Evolutionary conservation across 2,329 filamentous ascomycete genomes (phyloP), one percentile per base, ranked within the genome.

Genomic region (Stemphylium vesicarium): DNA sequence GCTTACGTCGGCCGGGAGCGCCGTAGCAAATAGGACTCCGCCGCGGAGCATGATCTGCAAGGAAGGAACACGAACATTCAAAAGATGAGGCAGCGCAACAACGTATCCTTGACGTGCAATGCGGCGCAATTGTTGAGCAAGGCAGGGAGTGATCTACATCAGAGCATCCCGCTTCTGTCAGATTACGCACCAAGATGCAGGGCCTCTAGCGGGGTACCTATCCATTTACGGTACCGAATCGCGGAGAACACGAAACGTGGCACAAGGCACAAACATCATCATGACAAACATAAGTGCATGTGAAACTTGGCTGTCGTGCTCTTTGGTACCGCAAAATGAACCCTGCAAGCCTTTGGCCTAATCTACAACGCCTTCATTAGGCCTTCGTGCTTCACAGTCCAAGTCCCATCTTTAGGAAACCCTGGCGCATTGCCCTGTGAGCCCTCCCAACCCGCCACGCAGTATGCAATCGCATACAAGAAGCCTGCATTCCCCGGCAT

Each of bases 381-480:
- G 3, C 63, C 65, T 41, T 70, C 67, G 46, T 66, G 56, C 49
- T 62, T 60, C 6, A 70, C 63, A 26, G 42, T 43, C 65, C 60
- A 66, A 40, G 53, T 58, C 11, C 60, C 64, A 50, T 65, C 64
- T 18, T 59, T 57, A 8, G 63, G 62, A 52, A 65, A 68, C 4
- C 66, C 65, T 1, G 66, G 66, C 11, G 58, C 48, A 35, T 67
- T 49, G 31, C 71, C 79, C 22, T 75, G 70, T 33, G 65, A 70
- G 2, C 76, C 80, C 54, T 84, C 79, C 82, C 83, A 85, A 6
- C 67, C 83, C 0, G 79, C 81, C 3, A 80, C 80, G 75, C 85
- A 79, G 78, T 84, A 83, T 6, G 80, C 82, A 56, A 81, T 41
- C 0, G 81, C 81, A 37, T 81, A 65, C 60, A 85, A 57, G 50